phyloP scores from a whole-genome alignment of 2,329 filamentous ascomycete genomes.

The Nakataea oryzae region DNA sequence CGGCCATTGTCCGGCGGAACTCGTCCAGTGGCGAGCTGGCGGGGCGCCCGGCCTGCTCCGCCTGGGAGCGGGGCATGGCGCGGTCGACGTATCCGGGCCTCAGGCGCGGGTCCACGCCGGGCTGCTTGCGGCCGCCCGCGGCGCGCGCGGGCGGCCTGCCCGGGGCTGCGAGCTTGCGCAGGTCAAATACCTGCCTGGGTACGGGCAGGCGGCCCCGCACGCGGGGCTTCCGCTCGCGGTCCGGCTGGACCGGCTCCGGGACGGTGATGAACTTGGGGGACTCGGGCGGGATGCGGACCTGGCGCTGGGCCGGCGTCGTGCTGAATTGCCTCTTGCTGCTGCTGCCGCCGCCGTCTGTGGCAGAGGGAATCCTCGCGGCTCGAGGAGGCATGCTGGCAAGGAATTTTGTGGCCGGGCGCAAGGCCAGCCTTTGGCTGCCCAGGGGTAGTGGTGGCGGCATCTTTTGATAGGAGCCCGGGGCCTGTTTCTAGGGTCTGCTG shows the following conservation, averaged over 20 bases:
- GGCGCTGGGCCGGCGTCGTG: conserved; percentile 19
- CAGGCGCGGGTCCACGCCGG: conserved; percentile 1
- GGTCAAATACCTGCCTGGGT: conserved; percentile 69
- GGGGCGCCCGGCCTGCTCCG: conserved; percentile 21
- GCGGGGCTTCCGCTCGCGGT: conserved; percentile 31
- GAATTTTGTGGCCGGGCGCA: background rate
- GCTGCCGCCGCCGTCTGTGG: background rate
- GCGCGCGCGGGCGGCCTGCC: conserved; percentile 14
- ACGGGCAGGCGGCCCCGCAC: conserved; percentile 75
- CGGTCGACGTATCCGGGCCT: conserved; percentile 44
- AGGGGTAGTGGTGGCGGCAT: conserved; percentile 16
- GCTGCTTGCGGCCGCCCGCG: background rate
- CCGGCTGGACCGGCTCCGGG: conserved; percentile 64
- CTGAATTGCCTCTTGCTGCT: conserved; percentile 9
- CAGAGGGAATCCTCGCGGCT: background rate
- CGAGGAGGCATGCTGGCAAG: background rate
- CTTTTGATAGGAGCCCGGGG: background rate
- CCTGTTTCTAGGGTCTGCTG: background rate
- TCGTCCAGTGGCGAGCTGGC: conserved; percentile 28
- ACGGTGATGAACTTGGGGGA: conserved; percentile 82
- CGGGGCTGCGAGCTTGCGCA: conserved; percentile 22
- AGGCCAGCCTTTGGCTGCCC: conserved; percentile 3
- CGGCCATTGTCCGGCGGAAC: conserved; percentile 68
- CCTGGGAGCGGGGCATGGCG: conserved; percentile 44
- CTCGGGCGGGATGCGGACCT: conserved; percentile 60